Evolutionary conservation across 106 monocot genomes (phyloP), one percentile per base, ranked within the genome.

Genomic region (Chionographis japonica): DNA sequence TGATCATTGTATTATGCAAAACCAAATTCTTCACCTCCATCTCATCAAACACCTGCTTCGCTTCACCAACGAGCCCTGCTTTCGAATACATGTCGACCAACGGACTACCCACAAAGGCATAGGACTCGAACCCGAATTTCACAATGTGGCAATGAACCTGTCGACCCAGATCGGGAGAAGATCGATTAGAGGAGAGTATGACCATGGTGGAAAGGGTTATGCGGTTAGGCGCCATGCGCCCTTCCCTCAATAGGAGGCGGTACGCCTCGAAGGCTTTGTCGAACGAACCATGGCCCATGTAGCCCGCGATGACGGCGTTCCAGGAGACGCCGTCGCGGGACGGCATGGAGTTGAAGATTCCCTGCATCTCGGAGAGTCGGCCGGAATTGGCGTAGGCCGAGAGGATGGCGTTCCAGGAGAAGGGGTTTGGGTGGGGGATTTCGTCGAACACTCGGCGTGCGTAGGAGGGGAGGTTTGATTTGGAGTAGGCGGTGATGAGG

Each of bases 71-170:
- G 6, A 80, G 37, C 3, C 80, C 80, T 2, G 59, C 57, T 60
- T 80, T 87, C 0, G 87, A 76, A 70, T 94, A 90, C 90, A 81
- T 90, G 56, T 74, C 82, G 8, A 94, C 80, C 64, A 90, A 65
- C 37, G 90, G 94, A 53, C 92, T 86, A 2, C 85, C 88, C 7
- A 93, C 92, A 58, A 94, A 94, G 37, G 81, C 75, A 66, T 80
- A 68, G 4, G 72, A 74, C 12, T 56, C 74, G 50, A 85, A 82
- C 12, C 94, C 87, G 46, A 55, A 42, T 59, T 79, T 79, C 4
- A 88, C 59, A 13, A 87, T 73, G 11, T 87, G 94, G 52, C 78
- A 83, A 56, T 93, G 90, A 14, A 90, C 40, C 54, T 83, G 90
- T 10, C 64, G 43, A 10, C 94, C 90, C 12, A 90, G 52, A 2